Evolutionary conservation across 306 rosid species (phyloP).

Genomic region (Dryas alaskensis): DNA sequence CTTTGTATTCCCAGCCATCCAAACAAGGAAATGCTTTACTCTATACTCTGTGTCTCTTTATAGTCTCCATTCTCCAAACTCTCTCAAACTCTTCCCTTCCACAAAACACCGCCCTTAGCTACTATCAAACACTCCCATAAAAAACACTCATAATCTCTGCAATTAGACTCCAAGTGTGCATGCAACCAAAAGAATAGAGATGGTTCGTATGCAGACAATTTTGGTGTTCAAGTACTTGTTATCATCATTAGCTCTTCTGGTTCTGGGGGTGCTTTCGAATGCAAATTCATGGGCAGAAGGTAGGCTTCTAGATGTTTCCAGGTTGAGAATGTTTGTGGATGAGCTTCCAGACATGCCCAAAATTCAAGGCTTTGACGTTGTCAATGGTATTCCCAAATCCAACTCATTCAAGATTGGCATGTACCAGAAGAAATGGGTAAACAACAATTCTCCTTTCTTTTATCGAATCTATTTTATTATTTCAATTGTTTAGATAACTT

Average conservation of each 20-base stretch:
- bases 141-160: not conserved
- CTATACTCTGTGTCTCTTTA: no score
- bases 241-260: not conserved
- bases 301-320: slow-evolving; percentile 14
- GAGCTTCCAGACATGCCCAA: slow-evolving; percentile 61
- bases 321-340: slow-evolving; percentile 64
- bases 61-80: not conserved
- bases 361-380: slow-evolving; percentile 38
- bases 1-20: not conserved
- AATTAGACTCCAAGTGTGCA: not conserved
- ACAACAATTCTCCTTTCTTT: not conserved
- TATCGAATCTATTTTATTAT: not conserved
- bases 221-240: not conserved
- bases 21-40: not conserved
- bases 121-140: no score
- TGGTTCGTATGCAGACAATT: not conserved
- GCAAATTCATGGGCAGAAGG: no score
- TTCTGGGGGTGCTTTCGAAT: not conserved
- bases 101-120: not conserved
- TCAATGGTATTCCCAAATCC: slow-evolving; percentile 48
- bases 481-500: not conserved
- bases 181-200: not conserved
- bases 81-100: not conserved
- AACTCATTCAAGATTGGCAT: slow-evolving; percentile 59
- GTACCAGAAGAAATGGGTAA: slow-evolving; percentile 77